phyloP scores from a whole-genome alignment of 495 filamentous ascomycete species.

The Immersiella caudata region DNA sequence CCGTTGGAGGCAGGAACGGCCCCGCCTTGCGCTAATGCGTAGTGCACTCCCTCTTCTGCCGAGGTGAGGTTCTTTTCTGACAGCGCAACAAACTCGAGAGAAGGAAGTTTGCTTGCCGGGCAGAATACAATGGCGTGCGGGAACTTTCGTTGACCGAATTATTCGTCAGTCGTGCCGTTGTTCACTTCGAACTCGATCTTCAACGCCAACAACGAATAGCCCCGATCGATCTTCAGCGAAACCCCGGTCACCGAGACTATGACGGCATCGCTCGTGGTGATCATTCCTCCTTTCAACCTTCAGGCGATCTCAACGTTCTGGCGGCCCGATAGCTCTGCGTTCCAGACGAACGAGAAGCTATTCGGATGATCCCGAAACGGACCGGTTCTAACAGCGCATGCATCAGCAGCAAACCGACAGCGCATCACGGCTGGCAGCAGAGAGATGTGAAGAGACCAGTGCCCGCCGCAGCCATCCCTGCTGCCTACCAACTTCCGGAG shows the following conservation, averaged over 20 bases:
- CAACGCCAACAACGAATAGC: neutral
- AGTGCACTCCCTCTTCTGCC: neutral
- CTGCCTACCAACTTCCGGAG: neutral
- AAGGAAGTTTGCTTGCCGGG: neutral
- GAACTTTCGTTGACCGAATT: neutral
- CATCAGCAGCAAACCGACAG: neutral
- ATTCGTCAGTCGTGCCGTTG: neutral
- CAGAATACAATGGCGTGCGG: neutral
- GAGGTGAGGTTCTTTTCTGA: neutral
- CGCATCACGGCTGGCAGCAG: neutral
- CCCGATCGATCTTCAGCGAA: constrained; percentile 10
- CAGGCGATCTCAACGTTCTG: neutral
- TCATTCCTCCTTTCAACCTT: neutral
- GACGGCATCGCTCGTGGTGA: constrained; percentile 8
- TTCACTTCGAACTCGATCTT: neutral
- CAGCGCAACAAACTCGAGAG: neutral
- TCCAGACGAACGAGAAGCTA: neutral
- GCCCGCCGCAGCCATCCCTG: neutral
- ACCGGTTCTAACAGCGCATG: neutral
- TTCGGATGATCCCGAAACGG: neutral
- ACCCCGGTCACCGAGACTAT: constrained; percentile 10
- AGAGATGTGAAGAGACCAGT: neutral
- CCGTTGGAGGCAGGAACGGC: constrained; percentile 1
- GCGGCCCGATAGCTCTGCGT: constrained; percentile 7
- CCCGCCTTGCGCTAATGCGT: neutral